A percentile compares a stretch with the other conserved stretches of the same genome.
phyloP scores from a whole-genome alignment of 192 early-diverging fungal genomes.

The Dissophora ornata region DNA sequence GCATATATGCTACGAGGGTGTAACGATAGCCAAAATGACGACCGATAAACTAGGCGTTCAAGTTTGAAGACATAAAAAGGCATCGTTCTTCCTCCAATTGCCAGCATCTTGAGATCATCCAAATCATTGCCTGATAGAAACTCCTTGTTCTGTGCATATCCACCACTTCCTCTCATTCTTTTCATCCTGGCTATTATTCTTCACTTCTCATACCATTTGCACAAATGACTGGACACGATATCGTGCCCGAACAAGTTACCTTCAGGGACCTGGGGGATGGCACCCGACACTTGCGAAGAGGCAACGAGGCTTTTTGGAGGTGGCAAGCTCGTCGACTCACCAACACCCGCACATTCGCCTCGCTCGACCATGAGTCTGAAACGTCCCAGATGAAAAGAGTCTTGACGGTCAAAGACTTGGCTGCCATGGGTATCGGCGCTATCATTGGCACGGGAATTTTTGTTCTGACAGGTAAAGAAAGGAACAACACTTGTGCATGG shows the following conservation, averaged over 20 bases:
- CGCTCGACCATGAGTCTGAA: constrained; percentile 49
- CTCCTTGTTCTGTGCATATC: no score
- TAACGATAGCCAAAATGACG: no score
- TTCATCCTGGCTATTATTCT: no score
- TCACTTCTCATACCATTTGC: background rate
- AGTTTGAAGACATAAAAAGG: no score
- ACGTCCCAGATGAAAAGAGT: constrained; percentile 63
- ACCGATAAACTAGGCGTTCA: no score
- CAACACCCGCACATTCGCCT: constrained; percentile 44
- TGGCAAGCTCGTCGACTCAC: constrained; percentile 41
- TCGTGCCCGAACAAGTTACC: constrained; percentile 1
- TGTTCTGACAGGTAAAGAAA: constrained; percentile 70
- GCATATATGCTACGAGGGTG: no score
- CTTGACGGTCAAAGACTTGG: constrained; percentile 71
- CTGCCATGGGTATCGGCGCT: constrained; percentile 74
- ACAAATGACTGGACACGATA: constrained; percentile 38
- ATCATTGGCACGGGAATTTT: constrained; percentile 90
- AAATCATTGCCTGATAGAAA: no score
- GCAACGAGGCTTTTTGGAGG: constrained; percentile 5
- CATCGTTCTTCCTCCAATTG: no score
- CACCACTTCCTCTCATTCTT: no score
- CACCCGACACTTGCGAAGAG: constrained; percentile 31
- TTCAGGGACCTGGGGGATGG: constrained; percentile 34
- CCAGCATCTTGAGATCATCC: no score
- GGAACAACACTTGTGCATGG: no score